These are phyloP conservation scores for Cyberlindnera xylosilytica DNA, from an alignment of 805 yeast genomes.

Conservation along the genomic window DNA sequence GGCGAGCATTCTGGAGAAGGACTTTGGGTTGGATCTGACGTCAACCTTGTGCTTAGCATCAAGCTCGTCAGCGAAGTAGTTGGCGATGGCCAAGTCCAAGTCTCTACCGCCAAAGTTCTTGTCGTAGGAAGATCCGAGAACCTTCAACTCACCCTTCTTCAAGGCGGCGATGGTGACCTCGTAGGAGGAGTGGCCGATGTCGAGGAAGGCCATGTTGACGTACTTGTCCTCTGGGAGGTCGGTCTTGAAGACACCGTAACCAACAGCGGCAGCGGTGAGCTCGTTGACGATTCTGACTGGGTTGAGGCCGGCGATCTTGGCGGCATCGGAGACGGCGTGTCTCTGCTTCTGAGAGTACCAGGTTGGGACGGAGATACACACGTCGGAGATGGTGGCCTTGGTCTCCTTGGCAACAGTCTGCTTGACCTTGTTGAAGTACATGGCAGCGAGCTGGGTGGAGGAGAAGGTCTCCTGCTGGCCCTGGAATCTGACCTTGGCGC, in stretches of 20 bases:
- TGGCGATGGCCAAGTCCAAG: slow-evolving; percentile 89
- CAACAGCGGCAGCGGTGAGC: slow-evolving; percentile 97
- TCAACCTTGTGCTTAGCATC: slow-evolving; percentile 90
- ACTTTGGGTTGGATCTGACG: slow-evolving; percentile 88
- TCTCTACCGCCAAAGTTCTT: slow-evolving; percentile 98
- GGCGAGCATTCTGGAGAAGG: slow-evolving; percentile 85
- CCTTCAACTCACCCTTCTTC: slow-evolving; percentile 94
- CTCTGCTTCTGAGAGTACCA: slow-evolving; percentile 98
- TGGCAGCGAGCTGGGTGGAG: slow-evolving; percentile 88
- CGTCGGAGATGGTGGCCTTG: slow-evolving; percentile 73
- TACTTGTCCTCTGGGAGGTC: slow-evolving; percentile 94
- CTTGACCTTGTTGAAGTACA: slow-evolving; percentile 91
- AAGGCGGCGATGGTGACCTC: slow-evolving; percentile 86
- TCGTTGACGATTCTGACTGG: slow-evolving; percentile 98
- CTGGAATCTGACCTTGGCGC: slow-evolving; percentile 80
- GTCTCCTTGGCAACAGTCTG: slow-evolving; percentile 77
- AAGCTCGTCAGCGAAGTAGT: slow-evolving; percentile 93
- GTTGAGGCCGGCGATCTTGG: slow-evolving; percentile 92
- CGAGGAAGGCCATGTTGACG: slow-evolving; percentile 87
- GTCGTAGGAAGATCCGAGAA: slow-evolving; percentile 89
- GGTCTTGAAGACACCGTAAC: slow-evolving; percentile 97
- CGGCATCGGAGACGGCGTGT: slow-evolving; percentile 93
- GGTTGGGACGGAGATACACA: slow-evolving; percentile 91
- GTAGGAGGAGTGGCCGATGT: slow-evolving; percentile 95
- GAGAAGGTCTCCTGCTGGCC: slow-evolving; percentile 78